Evolutionary conservation across 202 grass and related monocot genomes (phyloP), one percentile per base, ranked within the genome.

Genomic region (Musa balbisiana): DNA sequence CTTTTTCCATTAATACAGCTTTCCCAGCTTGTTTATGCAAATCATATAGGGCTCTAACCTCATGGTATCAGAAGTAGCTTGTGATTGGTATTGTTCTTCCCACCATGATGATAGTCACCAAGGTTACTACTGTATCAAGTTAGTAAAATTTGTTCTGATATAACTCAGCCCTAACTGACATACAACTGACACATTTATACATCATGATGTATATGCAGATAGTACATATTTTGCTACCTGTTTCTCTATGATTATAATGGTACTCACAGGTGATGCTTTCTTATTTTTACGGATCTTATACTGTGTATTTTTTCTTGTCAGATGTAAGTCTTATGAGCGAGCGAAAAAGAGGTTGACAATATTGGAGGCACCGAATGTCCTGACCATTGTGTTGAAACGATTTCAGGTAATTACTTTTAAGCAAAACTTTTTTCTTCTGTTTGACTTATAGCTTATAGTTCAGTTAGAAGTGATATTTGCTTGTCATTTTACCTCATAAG

Each of bases 271-370:
- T 51, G 6, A 29, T 77, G 49, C 51, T 77, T 25, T 77, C 60
- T 66, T 62, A 63, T 13, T 1, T 62, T 62, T n/a, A 17, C 62
- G 55, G 14, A 62, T 19, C 14, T 50, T 60, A 5, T 62, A 63
- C 11, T 62, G 3, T 49, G 26, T 23, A 2, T 25, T 75, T 79
- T 55, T 83, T 20, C 10, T 79, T 74, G 64, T 2, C 86, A 98
- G 94, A 79, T 98, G 94, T 66, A 93, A 89, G 19, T 93, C 90
- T 5, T 93, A 93, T 82, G 86, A 93, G 60, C 88, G 87, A 79
- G 94, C 90, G 50, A 89, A 73, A 85, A 98, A 98, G 87, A 91
- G 87, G 85, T 81, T 98, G 85, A 87, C 83, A 53, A 98, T 98
- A 87, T 87, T 79, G 73, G 94, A 98, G 76, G 94, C 91, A 65